Evolutionary conservation across 352 stramenopile species (phyloP), one percentile per base, ranked within the genome.

Genomic region (Elongisporangium senticosum): DNA sequence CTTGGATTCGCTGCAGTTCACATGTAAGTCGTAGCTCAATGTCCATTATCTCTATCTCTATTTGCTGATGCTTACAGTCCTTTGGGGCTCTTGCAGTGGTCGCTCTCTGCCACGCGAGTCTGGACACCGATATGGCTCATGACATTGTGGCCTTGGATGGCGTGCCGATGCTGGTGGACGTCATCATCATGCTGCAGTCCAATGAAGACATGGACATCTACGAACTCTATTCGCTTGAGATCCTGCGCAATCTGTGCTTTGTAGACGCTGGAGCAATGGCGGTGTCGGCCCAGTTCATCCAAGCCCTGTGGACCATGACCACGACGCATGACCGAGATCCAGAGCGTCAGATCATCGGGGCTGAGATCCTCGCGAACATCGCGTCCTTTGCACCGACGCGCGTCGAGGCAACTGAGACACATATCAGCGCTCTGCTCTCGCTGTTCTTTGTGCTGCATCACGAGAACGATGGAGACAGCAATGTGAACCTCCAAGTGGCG

Each of bases 1-100:
- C 0, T 66, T 74, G n/a, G 80, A 90, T 21, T 83, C 67, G 5
- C 61, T 90, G 3, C 49, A 71, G 17, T 81, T 87, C 50, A 83
- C 79, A 51, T 20, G 75, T 88, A 72, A 19, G 56, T 13, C 2
- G 4, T 28, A 39, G 21, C 4, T 28, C 14, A 19, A 39, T 15
- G 47, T 52, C 20, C 17, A 21, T 48, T 20, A 22, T 19, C 24
- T 49, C 6, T 55, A 28, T 19, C 7, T 23, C n/a, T 28, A 33
- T 3, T 54, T 49, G 13, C 21, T 33, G n/a, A 7, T 13, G 13
- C 19, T 51, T 54, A n/a, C n/a, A 4, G 43, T 53, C 21, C 49
- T 39, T 39, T 49, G 48, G 55, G 21, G 50, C 1, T 24, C 15
- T 22, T 40, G 19, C 39, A 86, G 69, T 90, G 17, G 64, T 90